These are phyloP conservation scores for Physcomitrium patens DNA, from an alignment of 225 moss, liverwort and hornwort genomes.

Conservation along the genomic window DNA sequence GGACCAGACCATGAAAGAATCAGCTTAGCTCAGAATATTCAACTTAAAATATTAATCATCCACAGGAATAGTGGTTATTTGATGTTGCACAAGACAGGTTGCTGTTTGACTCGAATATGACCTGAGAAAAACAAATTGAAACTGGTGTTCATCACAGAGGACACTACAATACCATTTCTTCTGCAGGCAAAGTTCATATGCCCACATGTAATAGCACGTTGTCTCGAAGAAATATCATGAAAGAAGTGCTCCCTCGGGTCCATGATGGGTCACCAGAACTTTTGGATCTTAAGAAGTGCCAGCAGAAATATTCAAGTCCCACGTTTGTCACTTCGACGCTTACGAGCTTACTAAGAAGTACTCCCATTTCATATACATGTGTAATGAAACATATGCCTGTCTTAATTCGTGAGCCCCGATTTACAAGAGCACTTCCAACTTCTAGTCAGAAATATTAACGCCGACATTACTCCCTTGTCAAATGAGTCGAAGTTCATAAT, in stretches of 20 bases:
- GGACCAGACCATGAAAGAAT: too few relatives aligned
- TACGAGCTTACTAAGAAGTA: not conserved
- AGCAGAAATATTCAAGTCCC: conserved; percentile 50
- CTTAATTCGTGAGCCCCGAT: not conserved
- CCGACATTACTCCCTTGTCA: not conserved
- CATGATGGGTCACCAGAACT: conserved; percentile 54
- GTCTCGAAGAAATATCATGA: conserved; percentile 64
- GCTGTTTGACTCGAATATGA: too few relatives aligned
- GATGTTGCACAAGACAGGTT: too few relatives aligned
- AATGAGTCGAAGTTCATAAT: conserved; percentile 3
- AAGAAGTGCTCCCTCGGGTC: conserved; percentile 63
- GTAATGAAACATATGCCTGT: not conserved
- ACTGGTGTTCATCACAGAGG: not conserved
- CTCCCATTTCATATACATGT: not conserved
- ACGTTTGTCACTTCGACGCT: conserved; percentile 51
- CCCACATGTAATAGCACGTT: conserved; percentile 64
- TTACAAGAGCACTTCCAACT: not conserved
- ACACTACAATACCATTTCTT: conserved; percentile 63
- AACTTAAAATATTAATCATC: too few relatives aligned
- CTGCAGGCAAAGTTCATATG: conserved; percentile 82
- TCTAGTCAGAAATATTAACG: not conserved
- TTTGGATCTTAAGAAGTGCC: conserved; percentile 47
- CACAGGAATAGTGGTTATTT: too few relatives aligned
- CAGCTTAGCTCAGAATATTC: too few relatives aligned
- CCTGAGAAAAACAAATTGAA: too few relatives aligned